Base-by-base conservation (phyloP, 2,329 filamentous ascomycete species). In the Pseudopithomyces chartarum region DNA sequence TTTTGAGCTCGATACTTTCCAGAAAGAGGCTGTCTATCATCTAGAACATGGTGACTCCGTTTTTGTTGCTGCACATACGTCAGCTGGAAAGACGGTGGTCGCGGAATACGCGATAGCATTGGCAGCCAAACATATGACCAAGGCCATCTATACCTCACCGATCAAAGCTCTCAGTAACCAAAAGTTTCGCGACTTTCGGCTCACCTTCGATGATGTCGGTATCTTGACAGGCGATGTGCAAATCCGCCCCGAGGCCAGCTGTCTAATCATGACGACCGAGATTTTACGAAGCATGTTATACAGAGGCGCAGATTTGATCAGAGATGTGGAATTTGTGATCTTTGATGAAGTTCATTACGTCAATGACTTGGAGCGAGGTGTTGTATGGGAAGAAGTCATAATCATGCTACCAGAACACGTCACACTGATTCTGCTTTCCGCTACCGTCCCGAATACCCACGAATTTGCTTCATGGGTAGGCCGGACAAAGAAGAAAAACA, bases 281-380 rank as follows among this genome's bases (percentile, higher is more conserved):
- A 99, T 99, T 79, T 79, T 99, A 56, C 87, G 95, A 56, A 98
- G 95, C 81, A 99, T 99, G 94, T 86, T 99, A 45, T 99, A 99
- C 71, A 87, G 94, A 57, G 95, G 95, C 58, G 94, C 95, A 6
- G 95, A 99, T 79, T 79, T 99, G 15, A 97, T 99, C 64, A 87
- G 95, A 65, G 95, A 99, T 71, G 95, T 99, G 8, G 95, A 99
- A 65, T 99, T 96, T 73, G 95, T 99, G 65, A 97, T 99, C 47
- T 99, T 99, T 61, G 95, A 99, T 69, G 95, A 99, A 76, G 95
- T 99, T 1, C 95, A 99, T 77, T 99, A 99, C 73, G 94, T 99
- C 63, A 99, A 98, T 71, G 95, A 99, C 73, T 84, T 90, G 23
- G 95, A 98, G 75, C 86, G 95, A 77, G 95, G 95, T 69, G 95